Evolutionary conservation across 116 monocot species (phyloP), one percentile per base, ranked within the genome.

Genomic region (Dioscorea cayenensis): DNA sequence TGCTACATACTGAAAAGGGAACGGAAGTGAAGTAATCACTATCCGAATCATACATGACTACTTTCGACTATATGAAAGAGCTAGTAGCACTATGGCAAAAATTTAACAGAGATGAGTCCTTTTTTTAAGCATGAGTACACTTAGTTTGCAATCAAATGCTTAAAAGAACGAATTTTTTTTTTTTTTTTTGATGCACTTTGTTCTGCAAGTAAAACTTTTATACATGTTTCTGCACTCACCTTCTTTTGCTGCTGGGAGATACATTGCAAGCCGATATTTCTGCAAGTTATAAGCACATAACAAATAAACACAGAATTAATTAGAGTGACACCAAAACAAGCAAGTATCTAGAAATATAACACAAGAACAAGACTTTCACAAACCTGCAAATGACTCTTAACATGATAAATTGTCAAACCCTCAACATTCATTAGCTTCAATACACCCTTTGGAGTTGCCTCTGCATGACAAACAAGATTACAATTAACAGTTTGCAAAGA

Each of bases 311-410:
- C 7, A 51, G 2, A 51, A 51, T 17, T 14, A 6, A n/a, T 55
- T 55, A n/a, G 2, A 16, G 7, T 59, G 29, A 27, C 6, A 65
- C 8, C 6, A 37, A 70, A 65, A 7, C 14, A 52, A 70, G 37
- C 38, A 16, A 27, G 5, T 48, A 32, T 62, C 25, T 62, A 55
- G 0, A 0, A 55, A 19, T 55, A 16, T 18, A 6, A 55, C 55
- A 55, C 10, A 11, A 19, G 16, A n/a, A 5, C 14, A n/a, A 55
- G n/a, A 25, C n/a, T n/a, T 16, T 55, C 55, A 55, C 77, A 13
- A 77, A 94, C 94, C 94, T 94, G 94, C 75, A 94, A 77, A 69
- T 94, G 94, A 75, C 94, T 94, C 76, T 94, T 94, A 38, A 94
- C 84, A 75, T 94, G 94, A 88, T 94, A 90, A 28, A 94, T 94